These are phyloP conservation scores for Penicillium ochrochloron DNA, from an alignment of 495 filamentous ascomycete genomes.

Conservation along the genomic window DNA sequence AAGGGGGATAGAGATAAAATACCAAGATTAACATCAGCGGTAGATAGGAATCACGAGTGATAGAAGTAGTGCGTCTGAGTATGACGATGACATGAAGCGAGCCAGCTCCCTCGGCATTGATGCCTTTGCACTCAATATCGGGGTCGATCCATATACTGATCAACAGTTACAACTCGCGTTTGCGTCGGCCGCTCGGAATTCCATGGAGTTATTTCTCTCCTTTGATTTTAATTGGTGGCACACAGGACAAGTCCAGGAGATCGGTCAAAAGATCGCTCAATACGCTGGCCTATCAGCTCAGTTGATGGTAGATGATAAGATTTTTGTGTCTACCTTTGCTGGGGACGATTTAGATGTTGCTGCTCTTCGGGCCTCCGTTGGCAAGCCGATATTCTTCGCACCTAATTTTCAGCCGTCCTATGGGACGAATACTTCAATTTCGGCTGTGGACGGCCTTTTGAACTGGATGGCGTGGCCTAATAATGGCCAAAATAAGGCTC, in stretches of 20 bases:
- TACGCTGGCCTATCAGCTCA: conserved; percentile 56
- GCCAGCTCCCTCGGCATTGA: conserved; percentile 61
- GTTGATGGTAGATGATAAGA: conserved; percentile 57
- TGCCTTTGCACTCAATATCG: conserved; percentile 65
- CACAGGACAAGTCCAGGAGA: conserved; percentile 42
- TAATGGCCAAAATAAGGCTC: conserved; percentile 60
- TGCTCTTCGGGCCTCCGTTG: conserved; percentile 47
- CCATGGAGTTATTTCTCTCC: conserved; percentile 63
- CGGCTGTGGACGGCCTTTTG: conserved; percentile 53
- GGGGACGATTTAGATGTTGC: conserved; percentile 56
- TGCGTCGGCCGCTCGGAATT: conserved; percentile 58
- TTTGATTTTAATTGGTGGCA: conserved; percentile 64
- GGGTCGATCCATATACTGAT: conserved; percentile 55
- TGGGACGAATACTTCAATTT: conserved; percentile 34
- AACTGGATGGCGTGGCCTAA: conserved; percentile 66
- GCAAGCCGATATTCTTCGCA: conserved; percentile 56
- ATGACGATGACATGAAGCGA: conserved; percentile 59
- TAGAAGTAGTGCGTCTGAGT: conserved; percentile 54
- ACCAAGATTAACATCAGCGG: background rate
- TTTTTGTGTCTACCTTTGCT: conserved; percentile 60
- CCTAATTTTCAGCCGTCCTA: conserved; percentile 57
- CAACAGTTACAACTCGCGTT: conserved; percentile 60
- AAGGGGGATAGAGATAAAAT: background rate
- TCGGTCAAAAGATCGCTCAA: conserved; percentile 54
- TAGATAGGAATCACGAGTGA: conserved; percentile 60